Percentiles rank a stretch among this genome's conserved stretches.
Evolutionary conservation across 305 asterid species (phyloP).

Genomic region (Fraxinus nigra): DNA sequence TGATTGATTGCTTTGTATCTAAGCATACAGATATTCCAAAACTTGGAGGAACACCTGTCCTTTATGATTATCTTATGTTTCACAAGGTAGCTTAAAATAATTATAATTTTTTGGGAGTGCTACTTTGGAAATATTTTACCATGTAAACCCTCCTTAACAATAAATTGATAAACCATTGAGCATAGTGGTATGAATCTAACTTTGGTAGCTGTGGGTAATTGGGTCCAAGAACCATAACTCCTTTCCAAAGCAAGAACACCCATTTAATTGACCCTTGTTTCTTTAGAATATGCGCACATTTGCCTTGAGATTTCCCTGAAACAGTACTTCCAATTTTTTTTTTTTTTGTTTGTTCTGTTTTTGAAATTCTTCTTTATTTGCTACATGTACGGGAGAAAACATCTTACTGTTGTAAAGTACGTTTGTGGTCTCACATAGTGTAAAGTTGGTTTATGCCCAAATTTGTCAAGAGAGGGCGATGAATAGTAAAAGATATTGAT

Average conservation of each 20-base stretch:
- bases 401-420: background rate
- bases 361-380: background rate
- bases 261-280: background rate
- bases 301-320: background rate
- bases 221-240: background rate
- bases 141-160: background rate
- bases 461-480: background rate
- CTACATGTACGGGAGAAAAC: background rate
- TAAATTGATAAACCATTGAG: background rate
- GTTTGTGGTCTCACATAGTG: background rate
- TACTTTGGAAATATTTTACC: background rate
- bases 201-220: background rate
- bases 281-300: background rate
- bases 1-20: background rate
- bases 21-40: background rate
- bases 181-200: background rate
- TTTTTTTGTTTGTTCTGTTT: background rate
- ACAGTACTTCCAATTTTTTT: background rate
- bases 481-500: background rate
- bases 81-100: background rate
- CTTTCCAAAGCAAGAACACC: background rate
- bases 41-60: background rate
- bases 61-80: background rate
- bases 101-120: background rate
- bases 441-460: background rate